Evolutionary conservation across 2,329 filamentous ascomycete genomes (phyloP).

Genomic region (Leptodontidium sp.): DNA sequence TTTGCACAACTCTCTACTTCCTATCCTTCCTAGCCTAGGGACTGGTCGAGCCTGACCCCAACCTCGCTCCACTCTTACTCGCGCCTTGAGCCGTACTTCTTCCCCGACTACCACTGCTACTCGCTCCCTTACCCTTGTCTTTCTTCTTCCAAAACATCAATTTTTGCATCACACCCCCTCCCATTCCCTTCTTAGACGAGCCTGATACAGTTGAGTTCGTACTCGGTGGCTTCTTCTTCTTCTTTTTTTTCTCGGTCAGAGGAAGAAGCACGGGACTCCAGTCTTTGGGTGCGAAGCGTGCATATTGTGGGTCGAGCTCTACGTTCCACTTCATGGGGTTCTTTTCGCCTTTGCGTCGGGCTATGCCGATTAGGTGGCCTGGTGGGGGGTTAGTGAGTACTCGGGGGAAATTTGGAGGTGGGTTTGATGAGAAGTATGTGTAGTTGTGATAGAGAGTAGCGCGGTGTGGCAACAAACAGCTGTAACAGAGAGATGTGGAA

Average conservation of each 20-base stretch:
- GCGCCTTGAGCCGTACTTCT: too few relatives aligned
- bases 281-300: background rate
- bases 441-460: too few relatives aligned
- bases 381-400: background rate
- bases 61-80: too few relatives aligned
- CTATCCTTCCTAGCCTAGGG: too few relatives aligned
- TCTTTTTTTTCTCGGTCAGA: constrained; percentile 1
- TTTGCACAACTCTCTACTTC: too few relatives aligned
- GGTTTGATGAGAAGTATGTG: background rate
- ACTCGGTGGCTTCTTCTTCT: background rate
- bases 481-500: too few relatives aligned
- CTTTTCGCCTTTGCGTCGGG: constrained; percentile 18
- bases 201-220: background rate
- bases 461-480: too few relatives aligned
- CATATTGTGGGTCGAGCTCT: constrained; percentile 2
- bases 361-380: constrained; percentile 14
- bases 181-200: background rate
- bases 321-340: constrained; percentile 13
- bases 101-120: background rate
- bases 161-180: background rate
- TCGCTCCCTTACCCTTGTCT: background rate
- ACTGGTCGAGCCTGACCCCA: too few relatives aligned
- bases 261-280: background rate
- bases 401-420: too few relatives aligned
- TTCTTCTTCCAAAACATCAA: constrained; percentile 21